Base-by-base conservation (phyloP, 2,329 filamentous ascomycete genomes). In the Aspergillus tamarii region DNA sequence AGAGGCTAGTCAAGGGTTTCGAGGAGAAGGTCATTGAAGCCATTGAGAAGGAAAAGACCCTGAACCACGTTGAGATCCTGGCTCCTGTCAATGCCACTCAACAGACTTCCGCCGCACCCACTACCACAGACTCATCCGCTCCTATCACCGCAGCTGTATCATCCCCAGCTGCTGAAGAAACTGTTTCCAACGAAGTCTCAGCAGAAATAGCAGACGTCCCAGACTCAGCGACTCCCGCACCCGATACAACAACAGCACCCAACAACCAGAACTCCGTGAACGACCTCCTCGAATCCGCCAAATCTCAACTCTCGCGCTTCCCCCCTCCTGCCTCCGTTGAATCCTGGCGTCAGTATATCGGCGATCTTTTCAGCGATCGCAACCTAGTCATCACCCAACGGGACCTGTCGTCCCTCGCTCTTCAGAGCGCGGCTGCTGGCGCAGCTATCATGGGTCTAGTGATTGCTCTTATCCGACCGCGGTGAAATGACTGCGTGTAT, bases 1-100 rank as follows among this genome's bases (percentile, higher is more conserved):
- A 83, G 73, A 84, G 93, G 71, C 86, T 99, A 66, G 92, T 98
- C 63, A 88, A 85, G 69, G 94, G 91, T 28, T 92, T 95, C 70
- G 91, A 93, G 68, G 90, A 92, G 71, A 89, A 93, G 77, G 90
- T 93, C 62, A 84, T 85, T 66, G 85, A 87, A 69, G 88, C 88
- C 2, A 76, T 92, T 59, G 90, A 92, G 72, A 90, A 92, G 76
- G 88, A 90, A 80, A 85, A 87, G 45, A 81, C 61, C 14, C n/a
- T 73, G 23, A 69, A 64, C 43, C 69, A 66, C 4, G 65, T 64
- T 53, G 61, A 68, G 57, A 36, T 62, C 30, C 19, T 66, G 21
- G 45, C 65, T 26, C 45, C 54, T 26, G 45, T 26, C 21, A 26
- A 26, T 14, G 21, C 21, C 45, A 8, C 45, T 26, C 23, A 48